phyloP scores from a whole-genome alignment of 345 rosid genomes.

The Hypericum perforatum region DNA sequence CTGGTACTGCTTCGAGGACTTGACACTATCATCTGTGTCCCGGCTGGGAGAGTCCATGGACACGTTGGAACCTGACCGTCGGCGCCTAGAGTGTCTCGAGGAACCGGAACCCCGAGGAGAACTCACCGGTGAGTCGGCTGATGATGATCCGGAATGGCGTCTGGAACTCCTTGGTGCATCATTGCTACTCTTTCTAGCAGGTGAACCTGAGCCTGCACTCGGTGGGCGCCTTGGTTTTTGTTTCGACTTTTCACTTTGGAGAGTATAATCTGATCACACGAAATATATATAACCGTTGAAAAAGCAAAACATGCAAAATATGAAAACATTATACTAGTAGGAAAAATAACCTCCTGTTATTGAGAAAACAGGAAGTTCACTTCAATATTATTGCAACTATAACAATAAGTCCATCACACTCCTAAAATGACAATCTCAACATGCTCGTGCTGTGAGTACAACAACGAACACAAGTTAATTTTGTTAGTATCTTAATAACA shows the following conservation, averaged over 20 bases:
- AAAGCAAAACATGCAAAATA: too few species aligned
- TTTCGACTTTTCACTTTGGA: slow-evolving; percentile 23
- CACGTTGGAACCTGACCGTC: slow-evolving; percentile 14
- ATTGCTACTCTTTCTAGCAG: too few species aligned
- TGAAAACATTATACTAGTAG: too few species aligned
- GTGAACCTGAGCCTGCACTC: neutral
- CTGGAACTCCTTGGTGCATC: neutral
- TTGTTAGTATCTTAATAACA: too few species aligned
- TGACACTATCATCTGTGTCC: slow-evolving; percentile 8
- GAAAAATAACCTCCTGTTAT: too few species aligned
- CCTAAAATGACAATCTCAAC: too few species aligned
- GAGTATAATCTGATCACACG: slow-evolving; percentile 1
- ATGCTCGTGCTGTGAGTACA: too few species aligned
- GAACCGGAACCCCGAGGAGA: slow-evolving; percentile 20
- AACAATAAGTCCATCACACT: too few species aligned
- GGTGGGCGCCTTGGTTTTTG: slow-evolving; percentile 23
- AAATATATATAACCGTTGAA: too few species aligned
- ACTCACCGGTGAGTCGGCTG: slow-evolving; percentile 12
- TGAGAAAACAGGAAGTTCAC: too few species aligned
- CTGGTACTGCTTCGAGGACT: slow-evolving; percentile 8
- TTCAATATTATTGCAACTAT: too few species aligned
- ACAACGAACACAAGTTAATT: too few species aligned
- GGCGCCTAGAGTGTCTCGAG: slow-evolving; percentile 31
- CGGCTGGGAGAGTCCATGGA: slow-evolving; percentile 19
- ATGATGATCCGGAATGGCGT: neutral